phyloP scores from a whole-genome alignment of 768 basidiomycete species.

The Kwoniella sp. region DNA sequence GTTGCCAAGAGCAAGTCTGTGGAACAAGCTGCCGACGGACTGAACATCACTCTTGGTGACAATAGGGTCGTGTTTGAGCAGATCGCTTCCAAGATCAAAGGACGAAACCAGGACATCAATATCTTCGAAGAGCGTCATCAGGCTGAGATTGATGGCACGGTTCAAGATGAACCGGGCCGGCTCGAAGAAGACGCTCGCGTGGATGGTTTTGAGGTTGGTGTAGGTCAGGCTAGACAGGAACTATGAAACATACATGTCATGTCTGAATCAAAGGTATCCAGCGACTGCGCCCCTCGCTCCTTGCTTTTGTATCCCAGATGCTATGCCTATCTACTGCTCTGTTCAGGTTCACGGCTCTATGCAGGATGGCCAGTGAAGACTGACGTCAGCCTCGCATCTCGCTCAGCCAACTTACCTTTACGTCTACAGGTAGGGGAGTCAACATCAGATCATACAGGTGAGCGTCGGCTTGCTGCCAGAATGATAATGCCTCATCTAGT shows the following conservation, averaged over 20 bases:
- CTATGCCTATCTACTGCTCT: no score
- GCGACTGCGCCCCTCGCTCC: background rate
- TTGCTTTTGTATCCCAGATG: background rate
- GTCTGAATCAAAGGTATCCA: slow-evolving; percentile 7
- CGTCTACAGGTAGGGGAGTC: no score
- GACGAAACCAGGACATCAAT: background rate
- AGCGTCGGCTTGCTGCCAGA: no score
- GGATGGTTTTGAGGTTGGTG: slow-evolving; percentile 20
- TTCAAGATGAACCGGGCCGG: slow-evolving; percentile 13
- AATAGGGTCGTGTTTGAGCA: slow-evolving; percentile 15
- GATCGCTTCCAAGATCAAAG: slow-evolving; percentile 11
- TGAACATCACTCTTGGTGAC: slow-evolving; percentile 14
- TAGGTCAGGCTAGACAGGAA: slow-evolving; percentile 12
- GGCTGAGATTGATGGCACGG: slow-evolving; percentile 18
- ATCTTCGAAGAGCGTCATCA: slow-evolving; percentile 21
- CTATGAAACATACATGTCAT: slow-evolving; percentile 5
- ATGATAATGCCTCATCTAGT: no score
- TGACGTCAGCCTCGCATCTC: no score
- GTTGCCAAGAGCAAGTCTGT: slow-evolving; percentile 60
- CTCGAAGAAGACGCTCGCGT: background rate
- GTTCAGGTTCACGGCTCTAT: no score
- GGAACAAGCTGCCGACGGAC: slow-evolving; percentile 32
- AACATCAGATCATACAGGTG: no score
- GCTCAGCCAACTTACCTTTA: no score
- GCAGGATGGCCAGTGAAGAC: no score